A percentile compares a stretch with the other conserved stretches of the same genome.
Conservation (phyloP, 169 alveolate species). For the Eimeria necatrix region DNA sequence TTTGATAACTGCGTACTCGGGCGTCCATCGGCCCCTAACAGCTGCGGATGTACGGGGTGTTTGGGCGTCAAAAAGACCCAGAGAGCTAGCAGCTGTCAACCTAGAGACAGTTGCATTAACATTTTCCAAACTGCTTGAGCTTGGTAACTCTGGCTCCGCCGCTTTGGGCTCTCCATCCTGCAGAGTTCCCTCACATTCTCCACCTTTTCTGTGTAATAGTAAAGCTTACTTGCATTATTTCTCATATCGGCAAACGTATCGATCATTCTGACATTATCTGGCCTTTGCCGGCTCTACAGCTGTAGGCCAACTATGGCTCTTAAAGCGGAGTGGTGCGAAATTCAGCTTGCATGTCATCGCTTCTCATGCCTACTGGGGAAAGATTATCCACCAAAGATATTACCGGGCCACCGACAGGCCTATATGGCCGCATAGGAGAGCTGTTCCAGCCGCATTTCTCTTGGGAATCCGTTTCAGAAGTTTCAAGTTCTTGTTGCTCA, state of each 20-base stretch:
- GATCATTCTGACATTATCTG: not conserved
- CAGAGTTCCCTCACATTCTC: not conserved
- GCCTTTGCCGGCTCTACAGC: not conserved
- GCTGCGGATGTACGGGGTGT: conserved; percentile 57
- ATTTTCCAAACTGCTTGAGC: not conserved
- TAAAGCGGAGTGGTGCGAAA: not conserved
- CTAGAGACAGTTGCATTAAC: not conserved
- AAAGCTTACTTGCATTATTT: not conserved
- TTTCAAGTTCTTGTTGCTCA: not conserved
- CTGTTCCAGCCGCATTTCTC: not conserved
- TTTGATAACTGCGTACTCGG: conserved; percentile 32
- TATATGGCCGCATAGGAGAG: not conserved
- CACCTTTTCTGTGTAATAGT: not conserved
- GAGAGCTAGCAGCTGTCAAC: not conserved
- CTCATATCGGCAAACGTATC: not conserved
- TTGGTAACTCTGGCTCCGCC: too few relatives aligned
- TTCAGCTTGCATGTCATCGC: not conserved
- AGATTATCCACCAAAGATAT: not conserved
- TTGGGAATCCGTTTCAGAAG: not conserved
- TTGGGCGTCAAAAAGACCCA: conserved; percentile 17
- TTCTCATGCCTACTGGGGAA: not conserved
- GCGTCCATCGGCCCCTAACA: conserved; percentile 59
- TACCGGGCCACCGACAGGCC: not conserved
- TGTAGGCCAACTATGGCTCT: not conserved
- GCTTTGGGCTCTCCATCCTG: not conserved